A percentile compares a stretch with the other conserved stretches of the same genome.
phyloP scores from a whole-genome alignment of 495 filamentous ascomycete genomes.

The Umbilicaria muhlenbergii region DNA sequence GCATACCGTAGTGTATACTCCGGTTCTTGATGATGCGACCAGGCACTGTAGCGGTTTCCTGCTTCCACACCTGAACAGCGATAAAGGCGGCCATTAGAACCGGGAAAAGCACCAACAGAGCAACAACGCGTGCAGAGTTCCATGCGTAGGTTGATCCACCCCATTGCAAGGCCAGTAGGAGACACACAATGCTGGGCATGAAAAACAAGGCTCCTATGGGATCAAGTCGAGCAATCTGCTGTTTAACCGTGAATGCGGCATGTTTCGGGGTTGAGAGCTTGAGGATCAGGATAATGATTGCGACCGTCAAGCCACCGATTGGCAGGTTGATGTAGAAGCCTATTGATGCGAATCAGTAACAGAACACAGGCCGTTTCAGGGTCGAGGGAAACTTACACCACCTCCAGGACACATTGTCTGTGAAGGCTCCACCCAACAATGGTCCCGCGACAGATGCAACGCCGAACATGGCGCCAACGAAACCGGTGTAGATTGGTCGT shows the following conservation, averaged over 20 bases:
- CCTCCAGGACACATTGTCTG: conserved; percentile 24
- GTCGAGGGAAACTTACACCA: conserved; percentile 18
- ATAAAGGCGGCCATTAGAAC: conserved; percentile 29
- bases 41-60: conserved; percentile 34
- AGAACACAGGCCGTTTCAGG: conserved; percentile 24
- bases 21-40: conserved; percentile 39
- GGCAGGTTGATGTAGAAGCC: conserved; percentile 52
- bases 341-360: conserved; percentile 27
- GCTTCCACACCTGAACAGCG: conserved; percentile 27
- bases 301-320: conserved; percentile 29
- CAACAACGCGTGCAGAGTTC: conserved; percentile 35
- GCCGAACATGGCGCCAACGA: conserved; percentile 33
- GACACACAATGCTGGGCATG: conserved; percentile 31
- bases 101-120: conserved; percentile 32
- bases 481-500: conserved; percentile 34
- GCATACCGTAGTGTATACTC: conserved; percentile 32
- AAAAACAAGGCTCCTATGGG: conserved; percentile 32
- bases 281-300: conserved; percentile 31
- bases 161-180: conserved; percentile 46
- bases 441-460: conserved; percentile 35
- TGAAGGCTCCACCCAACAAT: conserved; percentile 20
- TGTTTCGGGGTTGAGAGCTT: conserved; percentile 21
- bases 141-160: conserved; percentile 41
- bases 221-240: conserved; percentile 33
- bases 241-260: conserved; percentile 17